phyloP scores from a whole-genome alignment of 2,329 filamentous ascomycete species.

The Fusarium guadeloupense region DNA sequence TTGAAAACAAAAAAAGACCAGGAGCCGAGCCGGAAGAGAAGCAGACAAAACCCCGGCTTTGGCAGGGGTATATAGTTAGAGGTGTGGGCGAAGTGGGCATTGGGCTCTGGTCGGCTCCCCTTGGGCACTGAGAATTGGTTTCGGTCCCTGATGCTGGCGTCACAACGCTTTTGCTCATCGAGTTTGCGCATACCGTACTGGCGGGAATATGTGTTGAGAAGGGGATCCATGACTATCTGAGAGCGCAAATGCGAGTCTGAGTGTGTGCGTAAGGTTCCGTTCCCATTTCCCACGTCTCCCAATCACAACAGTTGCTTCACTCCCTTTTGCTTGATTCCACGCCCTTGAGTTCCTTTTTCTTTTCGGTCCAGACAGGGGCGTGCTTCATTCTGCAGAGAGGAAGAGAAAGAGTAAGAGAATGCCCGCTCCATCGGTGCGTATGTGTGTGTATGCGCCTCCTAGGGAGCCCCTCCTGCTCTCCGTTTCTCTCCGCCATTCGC shows the following conservation, averaged over 20 bases:
- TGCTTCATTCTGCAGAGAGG: constrained; percentile 29
- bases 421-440: constrained; percentile 14
- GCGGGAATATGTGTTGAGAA: constrained; percentile 33
- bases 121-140: constrained; percentile 35
- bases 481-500: constrained; percentile 36
- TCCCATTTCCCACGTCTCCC: constrained; percentile 39
- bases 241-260: constrained; percentile 38
- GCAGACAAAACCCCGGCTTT: constrained; percentile 22
- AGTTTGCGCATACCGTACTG: constrained; percentile 40
- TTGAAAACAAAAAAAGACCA: constrained; percentile 18
- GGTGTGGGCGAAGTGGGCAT: constrained; percentile 43
- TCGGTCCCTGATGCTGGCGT: constrained; percentile 38
- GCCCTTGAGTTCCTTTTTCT: constrained; percentile 30
- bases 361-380: constrained; percentile 27
- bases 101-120: constrained; percentile 37
- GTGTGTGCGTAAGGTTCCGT: constrained; percentile 41
- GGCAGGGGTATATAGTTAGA: constrained; percentile 38
- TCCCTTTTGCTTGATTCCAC: constrained; percentile 18
- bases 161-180: constrained; percentile 39
- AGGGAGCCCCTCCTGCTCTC: constrained; percentile 29
- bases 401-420: constrained; percentile 18
- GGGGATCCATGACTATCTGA: constrained; percentile 17
- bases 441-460: constrained; percentile 3
- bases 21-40: constrained; percentile 34
- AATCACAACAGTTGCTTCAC: constrained; percentile 30